Base-by-base conservation (phyloP, 2,329 filamentous ascomycete genomes). In the Akanthomyces dipterigenus region DNA sequence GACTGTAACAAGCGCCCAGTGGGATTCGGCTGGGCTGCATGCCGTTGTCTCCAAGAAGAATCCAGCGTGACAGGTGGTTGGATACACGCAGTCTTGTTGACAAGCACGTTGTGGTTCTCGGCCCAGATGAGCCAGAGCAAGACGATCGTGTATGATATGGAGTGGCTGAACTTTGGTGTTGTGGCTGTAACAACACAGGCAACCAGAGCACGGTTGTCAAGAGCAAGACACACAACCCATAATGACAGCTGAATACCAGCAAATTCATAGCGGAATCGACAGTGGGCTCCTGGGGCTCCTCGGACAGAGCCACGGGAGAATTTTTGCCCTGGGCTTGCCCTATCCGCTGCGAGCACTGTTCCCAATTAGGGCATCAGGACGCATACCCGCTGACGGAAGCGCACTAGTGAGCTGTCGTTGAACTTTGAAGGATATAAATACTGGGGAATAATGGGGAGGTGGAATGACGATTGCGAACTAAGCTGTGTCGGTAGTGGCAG, bases 291-390 rank as follows among this genome's bases (percentile, higher is more conserved):
- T 48, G 22, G 54, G 31, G 31, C 7, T 22, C 18, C 20, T 34
- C 12, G 45, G 46, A 26, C 24, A 42, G 53, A 20, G 53, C 38
- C 18, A 22, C 28, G 24, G 36, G 22, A 31, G 31, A 18, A 31
- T 12, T 28, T n/a, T 20, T 36, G 55, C 48, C 56, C 56, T 45
- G 28, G 12, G 38, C 28, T 54, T 54, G 31, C 50, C 58, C 58
- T 60, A 60, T 60, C 49, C 58, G 58, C 49, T 55, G 58, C 42
- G 49, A 54, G 49, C 58, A 55, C 38, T 46, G 49, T 60, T 60
- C 58, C 58, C 40, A 34, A 60, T 48, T 48, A 60, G 49, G 58
- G 49, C 58, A 60, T 54, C 50, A 48, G 7, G 31, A 26, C 26
- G 49, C 58, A 60, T 60, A 36, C 38, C 56, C n/a, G 56, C 38